phyloP scores from a whole-genome alignment of 2,329 filamentous ascomycete species.

The Sporothrix protearum region DNA sequence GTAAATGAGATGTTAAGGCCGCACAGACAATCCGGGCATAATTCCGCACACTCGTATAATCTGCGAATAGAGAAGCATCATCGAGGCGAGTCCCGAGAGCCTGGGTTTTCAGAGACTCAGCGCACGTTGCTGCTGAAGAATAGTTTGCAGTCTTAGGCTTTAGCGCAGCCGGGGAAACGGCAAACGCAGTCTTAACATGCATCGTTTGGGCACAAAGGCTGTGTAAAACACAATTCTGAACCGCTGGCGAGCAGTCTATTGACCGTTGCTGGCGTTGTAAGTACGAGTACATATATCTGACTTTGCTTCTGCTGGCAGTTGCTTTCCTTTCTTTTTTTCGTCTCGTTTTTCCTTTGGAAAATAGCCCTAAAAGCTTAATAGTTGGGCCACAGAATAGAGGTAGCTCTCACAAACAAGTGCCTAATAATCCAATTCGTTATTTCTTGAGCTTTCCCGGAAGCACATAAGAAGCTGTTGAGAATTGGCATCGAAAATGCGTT shows the following conservation, averaged over 20 bases:
- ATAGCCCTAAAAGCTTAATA: neutral
- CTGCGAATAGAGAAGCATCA: neutral
- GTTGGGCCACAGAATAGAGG: neutral
- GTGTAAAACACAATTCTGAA: neutral
- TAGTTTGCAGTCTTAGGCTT: neutral
- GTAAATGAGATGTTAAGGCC: neutral
- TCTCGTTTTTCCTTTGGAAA: neutral
- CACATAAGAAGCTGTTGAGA: neutral
- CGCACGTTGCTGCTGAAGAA: neutral
- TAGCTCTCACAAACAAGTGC: neutral
- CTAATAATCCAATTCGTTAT: neutral
- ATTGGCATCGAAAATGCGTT: neutral
- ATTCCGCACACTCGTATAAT: conserved; percentile 6
- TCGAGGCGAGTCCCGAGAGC: neutral
- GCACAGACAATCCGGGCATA: neutral
- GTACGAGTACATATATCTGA: neutral
- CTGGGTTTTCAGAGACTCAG: neutral
- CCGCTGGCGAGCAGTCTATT: neutral
- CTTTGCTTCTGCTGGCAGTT: neutral
- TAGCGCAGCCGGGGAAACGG: neutral
- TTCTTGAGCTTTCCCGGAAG: neutral
- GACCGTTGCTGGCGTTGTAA: neutral
- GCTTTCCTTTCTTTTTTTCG: neutral
- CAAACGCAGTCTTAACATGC: neutral
- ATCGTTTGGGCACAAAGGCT: neutral